Conservation (phyloP, 2,329 filamentous ascomycete species). For the Aspergillus udagawae region DNA sequence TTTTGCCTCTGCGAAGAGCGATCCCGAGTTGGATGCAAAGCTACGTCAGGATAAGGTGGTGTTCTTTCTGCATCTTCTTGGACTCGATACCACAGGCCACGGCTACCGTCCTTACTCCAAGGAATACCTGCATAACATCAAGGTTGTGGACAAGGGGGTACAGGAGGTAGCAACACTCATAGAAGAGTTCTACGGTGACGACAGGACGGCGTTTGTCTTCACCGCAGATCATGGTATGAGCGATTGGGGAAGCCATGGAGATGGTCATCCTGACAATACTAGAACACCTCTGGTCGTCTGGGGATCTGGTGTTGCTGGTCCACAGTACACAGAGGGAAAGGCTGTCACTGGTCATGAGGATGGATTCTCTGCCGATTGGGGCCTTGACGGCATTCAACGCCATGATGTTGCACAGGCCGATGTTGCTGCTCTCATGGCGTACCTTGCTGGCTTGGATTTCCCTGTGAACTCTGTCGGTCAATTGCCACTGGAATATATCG, state of each 20-base stretch:
- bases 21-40: slow-evolving; percentile 67
- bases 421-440: slow-evolving; percentile 91
- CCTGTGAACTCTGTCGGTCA: slow-evolving; percentile 96
- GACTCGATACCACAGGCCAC: slow-evolving; percentile 88
- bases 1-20: slow-evolving; percentile 74
- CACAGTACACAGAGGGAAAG: slow-evolving; percentile 53
- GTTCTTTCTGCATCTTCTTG: slow-evolving; percentile 91
- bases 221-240: slow-evolving; percentile 99
- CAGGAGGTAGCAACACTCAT: slow-evolving; percentile 77
- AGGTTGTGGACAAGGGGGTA: slow-evolving; percentile 88
- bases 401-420: slow-evolving; percentile 94
- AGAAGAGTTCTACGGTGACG: slow-evolving; percentile 77
- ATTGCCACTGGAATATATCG: slow-evolving; percentile 77
- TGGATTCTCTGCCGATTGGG: slow-evolving; percentile 82
- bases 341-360: slow-evolving; percentile 81
- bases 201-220: slow-evolving; percentile 89
- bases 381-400: slow-evolving; percentile 70
- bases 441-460: slow-evolving; percentile 80
- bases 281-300: slow-evolving; percentile 87
- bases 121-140: slow-evolving; percentile 92
- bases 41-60: slow-evolving; percentile 82
- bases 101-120: slow-evolving; percentile 83
- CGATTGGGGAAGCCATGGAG: slow-evolving; percentile 97
- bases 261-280: slow-evolving; percentile 96
- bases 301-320: slow-evolving; percentile 85